Percentiles rank a stretch among this genome's conserved stretches.
These are phyloP conservation scores for Penicillium sp. DNA, from an alignment of 2,329 filamentous ascomycete species.

Conservation along the genomic window DNA sequence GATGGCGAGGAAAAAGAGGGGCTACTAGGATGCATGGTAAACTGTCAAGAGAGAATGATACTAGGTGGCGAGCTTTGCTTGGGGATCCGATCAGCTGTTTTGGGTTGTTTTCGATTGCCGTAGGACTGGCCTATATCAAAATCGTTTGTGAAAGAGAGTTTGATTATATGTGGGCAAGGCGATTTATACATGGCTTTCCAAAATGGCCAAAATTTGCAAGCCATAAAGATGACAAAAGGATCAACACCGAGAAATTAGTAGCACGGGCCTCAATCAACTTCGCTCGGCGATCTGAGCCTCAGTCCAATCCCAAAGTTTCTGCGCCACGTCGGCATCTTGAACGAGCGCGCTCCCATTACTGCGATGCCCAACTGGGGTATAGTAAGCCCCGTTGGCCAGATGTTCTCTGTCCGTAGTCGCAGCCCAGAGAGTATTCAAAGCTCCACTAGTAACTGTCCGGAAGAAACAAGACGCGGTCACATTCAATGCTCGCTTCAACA, in stretches of 20 bases:
- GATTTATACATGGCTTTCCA: slow-evolving; percentile 1
- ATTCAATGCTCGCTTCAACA: slow-evolving; percentile 27
- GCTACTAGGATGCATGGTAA: not conserved
- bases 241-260: not conserved
- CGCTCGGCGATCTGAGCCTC: slow-evolving; percentile 37
- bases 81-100: not conserved
- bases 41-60: not conserved
- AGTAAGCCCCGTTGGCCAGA: slow-evolving; percentile 45
- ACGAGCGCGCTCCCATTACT: slow-evolving; percentile 35
- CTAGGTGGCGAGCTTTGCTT: not conserved
- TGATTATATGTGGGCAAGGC: not conserved
- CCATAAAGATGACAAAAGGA: not conserved
- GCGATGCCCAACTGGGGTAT: slow-evolving; percentile 42
- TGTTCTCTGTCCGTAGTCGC: slow-evolving; percentile 36
- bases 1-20: not conserved
- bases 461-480: slow-evolving; percentile 30
- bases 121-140: not conserved
- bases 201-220: not conserved
- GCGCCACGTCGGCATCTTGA: slow-evolving; percentile 35
- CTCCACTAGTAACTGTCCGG: slow-evolving; percentile 37
- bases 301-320: slow-evolving; percentile 49
- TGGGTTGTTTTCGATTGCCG: not conserved
- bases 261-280: not conserved
- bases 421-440: slow-evolving; percentile 47
- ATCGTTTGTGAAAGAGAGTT: not conserved